A percentile compares a stretch with the other conserved stretches of the same genome.
phyloP scores from a whole-genome alignment of 2,329 filamentous ascomycete genomes.

The Trichoderma semiorbis region DNA sequence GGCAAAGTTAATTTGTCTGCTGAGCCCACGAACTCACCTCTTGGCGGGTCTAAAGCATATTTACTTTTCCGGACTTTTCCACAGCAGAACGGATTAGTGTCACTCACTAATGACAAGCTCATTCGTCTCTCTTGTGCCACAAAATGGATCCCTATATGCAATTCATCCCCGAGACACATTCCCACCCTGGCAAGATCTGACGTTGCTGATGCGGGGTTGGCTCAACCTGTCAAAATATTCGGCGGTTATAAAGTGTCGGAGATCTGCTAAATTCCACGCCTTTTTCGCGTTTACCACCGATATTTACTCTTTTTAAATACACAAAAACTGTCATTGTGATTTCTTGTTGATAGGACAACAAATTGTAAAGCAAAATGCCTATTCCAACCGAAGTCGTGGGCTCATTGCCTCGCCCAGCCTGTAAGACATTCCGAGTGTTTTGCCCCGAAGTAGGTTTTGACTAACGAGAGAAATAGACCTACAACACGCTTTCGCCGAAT shows the following conservation, averaged over 20 bases:
- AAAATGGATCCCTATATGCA: neutral
- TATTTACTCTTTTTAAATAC: neutral
- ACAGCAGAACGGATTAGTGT: neutral
- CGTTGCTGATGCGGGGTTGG: conserved; percentile 16
- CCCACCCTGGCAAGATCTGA: neutral
- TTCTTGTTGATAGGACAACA: no score
- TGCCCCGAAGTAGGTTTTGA: no score
- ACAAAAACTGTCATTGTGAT: neutral
- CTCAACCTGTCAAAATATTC: neutral
- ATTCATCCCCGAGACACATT: neutral
- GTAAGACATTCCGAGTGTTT: neutral
- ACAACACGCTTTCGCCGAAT: conserved; percentile 17
- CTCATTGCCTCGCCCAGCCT: conserved; percentile 11
- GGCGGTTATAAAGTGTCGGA: neutral
- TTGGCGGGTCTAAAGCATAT: neutral
- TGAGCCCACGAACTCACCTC: neutral
- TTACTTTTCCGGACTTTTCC: neutral
- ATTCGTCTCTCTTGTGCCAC: neutral
- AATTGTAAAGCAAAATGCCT: neutral
- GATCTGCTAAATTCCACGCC: neutral
- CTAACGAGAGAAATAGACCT: conserved; percentile 5
- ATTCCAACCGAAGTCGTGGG: conserved; percentile 16
- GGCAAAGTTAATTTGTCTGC: neutral
- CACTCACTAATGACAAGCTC: neutral
- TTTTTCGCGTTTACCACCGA: neutral